A percentile compares a stretch with the other conserved stretches of the same genome.
These are phyloP conservation scores for Auxenochlorella protothecoides DNA, from an alignment of 139 green algal genomes.

Conservation along the genomic window DNA sequence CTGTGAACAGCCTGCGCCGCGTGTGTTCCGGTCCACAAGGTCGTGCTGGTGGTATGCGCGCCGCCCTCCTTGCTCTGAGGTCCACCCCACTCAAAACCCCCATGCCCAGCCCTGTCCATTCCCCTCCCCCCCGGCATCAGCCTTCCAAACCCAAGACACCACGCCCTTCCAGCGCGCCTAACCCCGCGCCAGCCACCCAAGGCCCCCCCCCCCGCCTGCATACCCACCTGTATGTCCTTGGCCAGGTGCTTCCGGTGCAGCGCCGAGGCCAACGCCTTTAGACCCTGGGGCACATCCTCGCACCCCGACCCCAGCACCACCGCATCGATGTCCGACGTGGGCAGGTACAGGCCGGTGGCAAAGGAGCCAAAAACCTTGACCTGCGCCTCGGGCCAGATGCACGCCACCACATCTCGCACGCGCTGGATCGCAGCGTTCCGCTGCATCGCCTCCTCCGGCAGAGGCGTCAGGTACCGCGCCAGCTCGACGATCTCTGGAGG, in stretches of 20 bases:
- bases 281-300: constrained; percentile 34
- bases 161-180: no score
- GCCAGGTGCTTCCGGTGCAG: constrained; percentile 47
- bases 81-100: not conserved
- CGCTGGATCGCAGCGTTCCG: constrained; percentile 40
- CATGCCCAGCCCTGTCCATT: not conserved
- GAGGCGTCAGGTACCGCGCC: constrained; percentile 53
- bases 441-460: constrained; percentile 34
- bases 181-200: no score
- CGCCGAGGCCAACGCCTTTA: constrained; percentile 62
- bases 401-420: constrained; percentile 38
- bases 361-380: constrained; percentile 72
- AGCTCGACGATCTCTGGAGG: constrained; percentile 68
- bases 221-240: constrained; percentile 61
- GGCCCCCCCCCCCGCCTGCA: not conserved
- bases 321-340: constrained; percentile 85
- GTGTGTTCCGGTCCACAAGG: no score
- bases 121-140: no score
- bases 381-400: constrained; percentile 52
- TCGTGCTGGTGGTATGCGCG: no score
- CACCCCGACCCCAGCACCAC: constrained; percentile 57
- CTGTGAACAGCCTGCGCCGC: not conserved
- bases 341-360: constrained; percentile 85
- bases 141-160: no score
- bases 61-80: no score